These are phyloP conservation scores for Hippophae gyantsensis DNA, from an alignment of 306 rosid genomes.

Conservation along the genomic window DNA sequence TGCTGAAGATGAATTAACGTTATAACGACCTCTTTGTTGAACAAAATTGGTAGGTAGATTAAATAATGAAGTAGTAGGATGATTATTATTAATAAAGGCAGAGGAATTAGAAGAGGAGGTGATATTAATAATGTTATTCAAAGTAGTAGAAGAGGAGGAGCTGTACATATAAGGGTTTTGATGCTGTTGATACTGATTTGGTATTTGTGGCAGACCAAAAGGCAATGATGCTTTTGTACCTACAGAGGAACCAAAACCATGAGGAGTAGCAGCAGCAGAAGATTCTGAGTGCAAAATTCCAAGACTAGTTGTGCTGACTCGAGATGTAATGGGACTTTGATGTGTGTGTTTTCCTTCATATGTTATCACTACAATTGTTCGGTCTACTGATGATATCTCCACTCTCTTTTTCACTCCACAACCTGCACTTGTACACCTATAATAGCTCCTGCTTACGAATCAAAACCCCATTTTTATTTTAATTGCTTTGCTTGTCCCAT, in stretches of 20 bases:
- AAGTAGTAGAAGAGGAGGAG: constrained; percentile 20
- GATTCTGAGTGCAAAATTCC: constrained; percentile 26
- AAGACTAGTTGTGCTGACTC: constrained; percentile 19
- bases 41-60: constrained; percentile 16
- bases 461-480: neutral
- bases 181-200: constrained; percentile 10
- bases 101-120: neutral
- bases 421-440: constrained; percentile 65
- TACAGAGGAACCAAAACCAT: constrained; percentile 6
- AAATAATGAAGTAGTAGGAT: too few species aligned
- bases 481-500: constrained; percentile 3
- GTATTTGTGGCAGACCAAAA: neutral
- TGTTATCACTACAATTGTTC: constrained; percentile 62
- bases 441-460: constrained; percentile 56
- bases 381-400: constrained; percentile 60
- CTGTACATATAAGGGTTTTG: constrained; percentile 25
- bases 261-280: neutral
- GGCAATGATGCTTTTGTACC: constrained; percentile 12
- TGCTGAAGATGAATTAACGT: constrained; percentile 5
- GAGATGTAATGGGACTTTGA: constrained; percentile 44
- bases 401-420: constrained; percentile 92
- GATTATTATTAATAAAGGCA: constrained; percentile 3
- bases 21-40: constrained; percentile 16
- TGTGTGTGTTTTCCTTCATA: constrained; percentile 90
- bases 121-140: constrained; percentile 16